Evolutionary conservation across 768 basidiomycete genomes (phyloP).

Genomic region (Megacollybia marginata): DNA sequence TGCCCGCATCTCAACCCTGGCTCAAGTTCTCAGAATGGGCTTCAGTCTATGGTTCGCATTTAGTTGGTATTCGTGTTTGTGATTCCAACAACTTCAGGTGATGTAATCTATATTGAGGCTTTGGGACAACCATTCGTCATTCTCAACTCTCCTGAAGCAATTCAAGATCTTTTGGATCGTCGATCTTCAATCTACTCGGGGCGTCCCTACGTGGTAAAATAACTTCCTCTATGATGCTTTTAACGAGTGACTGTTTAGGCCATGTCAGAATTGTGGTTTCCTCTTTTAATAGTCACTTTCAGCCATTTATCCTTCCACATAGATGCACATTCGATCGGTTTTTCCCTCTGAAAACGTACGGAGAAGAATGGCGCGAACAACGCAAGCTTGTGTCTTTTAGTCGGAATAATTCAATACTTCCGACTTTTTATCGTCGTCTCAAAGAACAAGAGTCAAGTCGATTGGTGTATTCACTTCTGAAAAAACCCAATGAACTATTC

Average conservation of each 20-base stretch:
- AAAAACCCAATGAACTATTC: background rate
- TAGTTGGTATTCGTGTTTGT: background rate
- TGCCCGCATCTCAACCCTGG: slow-evolving; percentile 7
- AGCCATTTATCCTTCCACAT: too few relatives aligned
- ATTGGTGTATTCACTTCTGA: background rate
- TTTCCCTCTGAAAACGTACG: background rate
- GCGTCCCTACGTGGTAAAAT: background rate
- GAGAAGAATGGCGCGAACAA: too few relatives aligned
- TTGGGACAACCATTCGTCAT: too few relatives aligned
- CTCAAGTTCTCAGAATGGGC: slow-evolving; percentile 6
- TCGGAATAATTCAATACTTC: background rate
- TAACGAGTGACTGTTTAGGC: background rate
- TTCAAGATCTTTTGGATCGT: background rate
- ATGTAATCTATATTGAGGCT: background rate
- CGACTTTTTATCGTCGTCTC: background rate
- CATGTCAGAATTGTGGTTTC: too few relatives aligned
- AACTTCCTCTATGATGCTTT: background rate
- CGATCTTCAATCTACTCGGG: too few relatives aligned
- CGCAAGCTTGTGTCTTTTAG: background rate
- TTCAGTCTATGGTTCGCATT: slow-evolving; percentile 5
- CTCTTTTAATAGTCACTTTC: background rate
- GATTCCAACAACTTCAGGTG: background rate
- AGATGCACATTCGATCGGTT: background rate
- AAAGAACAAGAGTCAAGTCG: background rate
- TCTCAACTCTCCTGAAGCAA: background rate